Conservation (phyloP, 331 rosid genomes). For the Erythrophleum ivorense region DNA sequence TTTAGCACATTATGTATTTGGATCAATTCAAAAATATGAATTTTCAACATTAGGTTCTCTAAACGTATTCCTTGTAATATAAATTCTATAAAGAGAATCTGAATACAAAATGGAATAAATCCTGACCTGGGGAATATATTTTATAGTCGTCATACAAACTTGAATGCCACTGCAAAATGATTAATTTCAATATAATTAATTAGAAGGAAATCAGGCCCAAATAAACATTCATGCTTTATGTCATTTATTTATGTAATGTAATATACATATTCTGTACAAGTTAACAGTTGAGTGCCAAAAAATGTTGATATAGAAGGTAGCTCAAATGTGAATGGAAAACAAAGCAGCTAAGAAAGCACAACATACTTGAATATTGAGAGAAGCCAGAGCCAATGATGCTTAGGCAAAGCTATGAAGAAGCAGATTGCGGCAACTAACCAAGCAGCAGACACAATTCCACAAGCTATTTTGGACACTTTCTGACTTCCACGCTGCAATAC, state of each 20-base stretch:
- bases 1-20: not conserved
- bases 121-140: constrained; percentile 91
- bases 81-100: not conserved
- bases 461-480: constrained; percentile 61
- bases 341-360: not conserved
- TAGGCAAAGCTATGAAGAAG: constrained; percentile 68
- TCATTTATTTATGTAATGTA: not conserved
- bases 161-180: constrained; percentile 80
- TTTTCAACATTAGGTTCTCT: not conserved
- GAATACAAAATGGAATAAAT: not conserved
- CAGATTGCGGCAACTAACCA: constrained; percentile 73
- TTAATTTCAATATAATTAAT: constrained; percentile 27
- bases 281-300: too few species aligned
- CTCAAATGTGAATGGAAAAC: not conserved
- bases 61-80: not conserved
- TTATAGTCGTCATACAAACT: constrained; percentile 76
- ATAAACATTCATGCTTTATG: not conserved
- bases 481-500: constrained; percentile 75
- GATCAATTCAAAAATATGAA: constrained; percentile 25
- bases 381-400: constrained; percentile 90
- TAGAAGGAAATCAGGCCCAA: constrained; percentile 15
- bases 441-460: constrained; percentile 56
- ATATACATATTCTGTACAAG: too few species aligned
- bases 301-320: too few species aligned
- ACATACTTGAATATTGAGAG: constrained; percentile 70